phyloP scores from a whole-genome alignment of 108 stramenopile genomes.

The Ochromonas danica region DNA sequence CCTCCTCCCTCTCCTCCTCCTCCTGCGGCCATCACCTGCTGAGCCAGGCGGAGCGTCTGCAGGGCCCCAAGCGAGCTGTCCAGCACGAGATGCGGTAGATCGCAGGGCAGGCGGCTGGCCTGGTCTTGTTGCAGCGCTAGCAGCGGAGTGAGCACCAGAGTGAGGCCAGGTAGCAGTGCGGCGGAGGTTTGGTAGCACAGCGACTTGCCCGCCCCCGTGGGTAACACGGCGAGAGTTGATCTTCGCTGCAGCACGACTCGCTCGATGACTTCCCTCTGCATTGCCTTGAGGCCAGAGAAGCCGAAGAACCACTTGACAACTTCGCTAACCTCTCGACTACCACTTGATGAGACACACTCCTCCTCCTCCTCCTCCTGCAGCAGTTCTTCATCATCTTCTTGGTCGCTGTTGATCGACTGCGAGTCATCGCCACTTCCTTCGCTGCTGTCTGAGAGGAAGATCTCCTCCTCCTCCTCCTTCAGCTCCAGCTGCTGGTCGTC shows the following conservation, averaged over 20 bases:
- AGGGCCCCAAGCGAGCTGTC: slow-evolving; percentile 67
- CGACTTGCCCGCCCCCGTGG: slow-evolving; percentile 96
- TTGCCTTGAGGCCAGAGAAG: background rate
- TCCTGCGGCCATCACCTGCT: background rate
- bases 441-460: no score
- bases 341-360: background rate
- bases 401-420: background rate
- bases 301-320: background rate
- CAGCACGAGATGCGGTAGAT: slow-evolving; percentile 45
- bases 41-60: slow-evolving; percentile 56
- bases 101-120: slow-evolving; percentile 69
- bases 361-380: background rate
- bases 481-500: no score
- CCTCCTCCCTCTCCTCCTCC: background rate
- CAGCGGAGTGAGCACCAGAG: slow-evolving; percentile 91
- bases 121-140: slow-evolving; percentile 96
- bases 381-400: background rate
- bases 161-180: slow-evolving; percentile 76
- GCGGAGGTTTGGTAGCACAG: slow-evolving; percentile 94
- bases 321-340: background rate
- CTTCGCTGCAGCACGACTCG: background rate
- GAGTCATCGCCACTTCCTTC: background rate
- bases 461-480: no score
- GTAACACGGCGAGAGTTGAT: slow-evolving; percentile 75
- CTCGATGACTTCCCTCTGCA: background rate